These are phyloP conservation scores for Chimonanthus praecox DNA, from an alignment of 164 flowering plant genomes.

Conservation along the genomic window DNA sequence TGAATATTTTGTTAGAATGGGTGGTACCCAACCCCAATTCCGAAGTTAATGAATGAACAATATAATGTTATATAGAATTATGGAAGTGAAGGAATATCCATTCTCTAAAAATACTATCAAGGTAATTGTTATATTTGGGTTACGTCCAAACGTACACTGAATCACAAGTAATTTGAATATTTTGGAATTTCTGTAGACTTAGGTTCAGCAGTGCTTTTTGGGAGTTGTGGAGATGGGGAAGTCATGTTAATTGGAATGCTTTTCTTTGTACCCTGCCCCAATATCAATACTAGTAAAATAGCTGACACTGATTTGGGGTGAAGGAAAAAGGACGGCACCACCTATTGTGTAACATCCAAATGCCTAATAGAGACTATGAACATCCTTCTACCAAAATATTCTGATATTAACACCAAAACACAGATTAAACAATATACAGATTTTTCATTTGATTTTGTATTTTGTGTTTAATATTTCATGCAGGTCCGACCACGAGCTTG, in stretches of 20 bases:
- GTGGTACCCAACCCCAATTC: not conserved
- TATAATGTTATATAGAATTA: not conserved
- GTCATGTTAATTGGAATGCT: not conserved
- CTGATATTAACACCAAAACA: not conserved
- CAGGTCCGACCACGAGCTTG: conserved; percentile 47
- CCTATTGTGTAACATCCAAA: not conserved
- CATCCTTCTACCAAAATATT: not conserved
- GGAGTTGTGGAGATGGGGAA: not conserved
- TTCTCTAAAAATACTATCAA: not conserved
- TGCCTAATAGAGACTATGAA: not conserved
- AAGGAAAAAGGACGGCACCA: not conserved
- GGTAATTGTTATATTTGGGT: too few relatives aligned
- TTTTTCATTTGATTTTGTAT: too few relatives aligned
- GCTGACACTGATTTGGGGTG: not conserved
- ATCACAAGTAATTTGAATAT: not conserved
- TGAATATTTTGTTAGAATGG: not conserved
- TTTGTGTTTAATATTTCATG: not conserved
- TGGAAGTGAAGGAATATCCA: too few relatives aligned
- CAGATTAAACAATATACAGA: not conserved
- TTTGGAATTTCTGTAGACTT: not conserved
- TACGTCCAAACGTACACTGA: not conserved
- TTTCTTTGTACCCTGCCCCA: not conserved
- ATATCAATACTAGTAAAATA: not conserved
- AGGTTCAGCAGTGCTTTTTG: not conserved
- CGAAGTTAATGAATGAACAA: not conserved